Base-by-base conservation (phyloP, 352 stramenopile genomes). In the Globisporangium radiosum region DNA sequence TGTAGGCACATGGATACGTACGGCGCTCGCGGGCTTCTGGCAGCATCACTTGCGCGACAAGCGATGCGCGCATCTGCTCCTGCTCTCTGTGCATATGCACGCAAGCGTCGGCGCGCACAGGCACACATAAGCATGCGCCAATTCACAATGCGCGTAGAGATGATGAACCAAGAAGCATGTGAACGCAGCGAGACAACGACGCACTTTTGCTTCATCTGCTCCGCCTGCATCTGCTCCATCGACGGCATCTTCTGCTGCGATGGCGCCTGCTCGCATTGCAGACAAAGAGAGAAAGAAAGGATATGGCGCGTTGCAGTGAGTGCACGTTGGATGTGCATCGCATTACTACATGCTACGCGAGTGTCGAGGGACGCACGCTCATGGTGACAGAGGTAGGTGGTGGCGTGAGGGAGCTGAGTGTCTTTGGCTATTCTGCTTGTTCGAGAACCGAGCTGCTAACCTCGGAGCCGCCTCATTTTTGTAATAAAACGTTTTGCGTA, bases 171-270 rank as follows among this genome's bases (percentile, higher is more conserved):
- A 6, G 9, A 55, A 5, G 15, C 6, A 51, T 5, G 52, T 10
- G 33, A 14, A 37, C 14, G 33, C 17, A 4, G 9, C 10, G 15
- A 5, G 6, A 25, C 11, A 19, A 7, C 59, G 64, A 5, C 72
- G 43, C 59, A 94, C 84, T 94, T 78, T 59, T 92, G 75, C 78
- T 91, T 90, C 69, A 85, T 81, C 58, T 92, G 81, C 70, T 94
- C 80, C 49, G 83, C 78, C 66, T 94, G 81, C 71, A 90, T 88
- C 62, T 94, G 76, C 68, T 94, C 85, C 66, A 89, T 78, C 8
- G 76, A 61, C 38, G 56, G 47, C 56, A 61, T 85, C 69, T 87
- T 89, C 47, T 77, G 74, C 63, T 71, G 62, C 43, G 45, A 43
- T 7, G 45, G 45, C n/a, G 45, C 45, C 45, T 49, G 45, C 40